Evolutionary conservation across 176 grass and related monocot genomes (phyloP), one percentile per base, ranked within the genome.

Genomic region (Carex littledalei): DNA sequence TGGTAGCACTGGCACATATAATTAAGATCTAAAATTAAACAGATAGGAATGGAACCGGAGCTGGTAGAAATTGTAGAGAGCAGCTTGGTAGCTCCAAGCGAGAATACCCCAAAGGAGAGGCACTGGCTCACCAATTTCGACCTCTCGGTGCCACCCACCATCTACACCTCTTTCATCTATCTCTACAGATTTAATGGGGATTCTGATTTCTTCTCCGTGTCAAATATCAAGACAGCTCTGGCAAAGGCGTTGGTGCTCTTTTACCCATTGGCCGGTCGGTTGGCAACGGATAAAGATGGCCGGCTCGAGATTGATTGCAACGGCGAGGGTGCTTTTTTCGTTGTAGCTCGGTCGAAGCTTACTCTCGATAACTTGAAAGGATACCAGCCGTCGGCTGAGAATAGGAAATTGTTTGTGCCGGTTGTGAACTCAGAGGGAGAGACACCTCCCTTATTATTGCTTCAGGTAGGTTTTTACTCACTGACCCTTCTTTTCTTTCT

Each of bases 121-220:
- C 18, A 94, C 3, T 92, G 94, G 94, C 50, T 92, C 2, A 94
- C 90, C 49, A 97, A 89, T 69, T 88, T 94, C 1, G 94, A 94
- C 84, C 90, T 91, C 0, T 75, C 84, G 0, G 73, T 71, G 0
- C 65, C 69, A 2, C 63, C 80, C 43, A 75, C 79, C 34, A 58
- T 67, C 9, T 86, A 93, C 89, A 93, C 94, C 21, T 87, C 94
- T 65, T 82, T 84, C 21, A 31, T 96, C 35, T 96, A 90, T 84
- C 17, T 93, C 47, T 95, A 93, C 89, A 50, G 61, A 54, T 67
- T 63, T 47, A 65, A 39, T 64, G 26, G 47, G 0, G 80, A 66
- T 65, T 9, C 31, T 47, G 80, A 83, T 4, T 83, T 65, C 39
- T 83, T 83, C 29, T 83, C 80, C 3, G 61, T 82, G 15, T 31